Base-by-base conservation (phyloP, 2,329 filamentous ascomycete genomes). In the Fusarium sterilihyphosum region DNA sequence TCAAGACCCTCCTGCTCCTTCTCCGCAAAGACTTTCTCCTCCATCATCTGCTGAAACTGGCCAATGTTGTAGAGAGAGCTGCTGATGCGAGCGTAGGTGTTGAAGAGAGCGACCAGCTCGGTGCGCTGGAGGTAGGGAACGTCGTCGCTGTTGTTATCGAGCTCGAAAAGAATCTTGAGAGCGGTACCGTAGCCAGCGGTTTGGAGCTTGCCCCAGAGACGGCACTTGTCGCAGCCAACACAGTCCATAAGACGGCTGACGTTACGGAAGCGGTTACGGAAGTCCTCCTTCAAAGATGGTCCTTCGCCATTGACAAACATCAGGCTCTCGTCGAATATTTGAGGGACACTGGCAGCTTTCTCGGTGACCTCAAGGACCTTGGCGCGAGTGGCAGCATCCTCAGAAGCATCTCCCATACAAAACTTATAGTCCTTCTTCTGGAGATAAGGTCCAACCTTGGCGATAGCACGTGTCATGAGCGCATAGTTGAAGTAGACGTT, bases 401-500 rank as follows among this genome's bases (percentile, higher is more conserved):
- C 94, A 5, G 87, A 87, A 1, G 91, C 87, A 79, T 99, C 96
- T 70, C 94, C 95, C 9, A 92, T 93, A 83, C 96, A 99, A 83
- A 98, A 99, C 0, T 94, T 96, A 85, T 98, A 98, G 71, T 90
- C 87, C 37, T 84, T 73, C 9, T 77, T 79, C 73, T 92, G 87
- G 16, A 98, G 88, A 77, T 95, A 92, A 31, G 94, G 93, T 18
- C 93, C 93, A 14, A 98, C 89, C 84, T 99, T 99, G 61, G 94
- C 93, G 46, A 98, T 90, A 18, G 96, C 96, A 57, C 96, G 93
- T 33, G 96, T 93, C 46, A 99, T 88, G n/a, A 99, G 89, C 2
- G 96, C 96, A 80, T 98, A 99, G 89, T 99, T 98, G 87, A 99
- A 99, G 86, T 99, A 99, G 57, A 99, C 88, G 83, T 99, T 99